Base-by-base conservation (phyloP, 495 filamentous ascomycete species). In the Podospora conica region DNA sequence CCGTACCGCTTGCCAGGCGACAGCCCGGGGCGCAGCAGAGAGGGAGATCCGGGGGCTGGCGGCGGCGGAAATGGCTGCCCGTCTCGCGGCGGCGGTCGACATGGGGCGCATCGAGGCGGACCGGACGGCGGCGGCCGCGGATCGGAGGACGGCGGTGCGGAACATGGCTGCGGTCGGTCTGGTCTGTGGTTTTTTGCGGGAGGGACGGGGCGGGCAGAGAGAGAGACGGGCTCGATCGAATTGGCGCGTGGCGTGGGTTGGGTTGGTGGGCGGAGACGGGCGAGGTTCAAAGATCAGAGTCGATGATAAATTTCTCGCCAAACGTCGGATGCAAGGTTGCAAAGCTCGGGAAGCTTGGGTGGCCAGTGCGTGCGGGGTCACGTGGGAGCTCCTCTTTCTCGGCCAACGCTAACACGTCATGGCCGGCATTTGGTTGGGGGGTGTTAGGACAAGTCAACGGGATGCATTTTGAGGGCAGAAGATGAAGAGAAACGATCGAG, bases 141-240 rank as follows among this genome's bases (percentile, higher is more conserved):
- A 83, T 70, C 85, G 91, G 80, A 93, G 83, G 77, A 93, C 77
- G 77, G 89, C 86, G 77, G 90, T 87, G 80, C 92, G 90, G 82
- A 96, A 90, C 93, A 97, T 97, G 48, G 61, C 64, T 88, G 70
- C 40, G 40, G 40, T 48, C 15, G 18, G 40, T n/a, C 21, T 23
- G 56, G 60, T 62, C 29, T 21, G 27, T 62, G 25, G 20, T 55
- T 20, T 58, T 9, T 9, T 53, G 25, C 33, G 25, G 27, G 58
- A 33, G 53, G 24, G 18, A 22, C 53, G 40, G 21, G 21, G 53
- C 23, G 58, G 48, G 15, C 58, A 63, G 23, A 59, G 54, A 21
- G 33, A 40, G 48, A 28, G 55, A 33, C 25, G 23, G 66, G 63
- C 54, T 31, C 60, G n/a, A 55, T 60, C 23, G 55, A 48, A 24